Conservation (phyloP, 306 rosid species). For the Malus sylvestris region DNA sequence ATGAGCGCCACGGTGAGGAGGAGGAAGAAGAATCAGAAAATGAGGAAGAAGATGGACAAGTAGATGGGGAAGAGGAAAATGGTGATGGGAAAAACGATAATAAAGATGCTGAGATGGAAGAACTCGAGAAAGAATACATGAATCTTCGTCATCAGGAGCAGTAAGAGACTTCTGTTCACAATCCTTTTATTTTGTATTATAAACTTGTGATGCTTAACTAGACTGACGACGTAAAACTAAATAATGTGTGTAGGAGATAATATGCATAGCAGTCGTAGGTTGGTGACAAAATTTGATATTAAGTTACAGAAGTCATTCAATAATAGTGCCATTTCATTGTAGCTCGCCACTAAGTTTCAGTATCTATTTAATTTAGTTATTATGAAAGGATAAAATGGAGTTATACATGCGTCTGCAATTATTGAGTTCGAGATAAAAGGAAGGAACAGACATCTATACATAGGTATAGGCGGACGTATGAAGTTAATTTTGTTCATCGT, state of each 20-base stretch:
- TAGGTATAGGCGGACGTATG: not conserved
- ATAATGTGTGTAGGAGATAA: not conserved
- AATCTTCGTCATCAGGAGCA: slow-evolving; percentile 60
- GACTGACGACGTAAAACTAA: not conserved
- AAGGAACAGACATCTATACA: not conserved
- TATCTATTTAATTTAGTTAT: not conserved
- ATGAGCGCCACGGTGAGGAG: slow-evolving; percentile 23
- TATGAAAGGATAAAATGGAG: not conserved
- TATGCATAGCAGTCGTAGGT: not conserved
- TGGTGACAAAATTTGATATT: not conserved
- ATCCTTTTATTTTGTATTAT: not conserved
- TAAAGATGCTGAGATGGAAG: slow-evolving; percentile 63
- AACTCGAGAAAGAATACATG: slow-evolving; percentile 68
- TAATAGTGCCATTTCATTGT: not conserved
- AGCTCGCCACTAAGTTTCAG: not conserved
- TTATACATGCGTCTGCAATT: not conserved
- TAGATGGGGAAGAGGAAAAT: slow-evolving; percentile 18
- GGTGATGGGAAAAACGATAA: slow-evolving; percentile 10
- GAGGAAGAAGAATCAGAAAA: not conserved
- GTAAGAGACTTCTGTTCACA: slow-evolving; percentile 35
- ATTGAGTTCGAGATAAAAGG: not conserved
- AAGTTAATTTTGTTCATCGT: not conserved
- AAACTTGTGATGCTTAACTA: not conserved
- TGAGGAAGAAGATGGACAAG: slow-evolving; percentile 28
- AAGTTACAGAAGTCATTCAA: not conserved